Conservation (phyloP, 495 filamentous ascomycete species). For the Evernia prunastri region DNA sequence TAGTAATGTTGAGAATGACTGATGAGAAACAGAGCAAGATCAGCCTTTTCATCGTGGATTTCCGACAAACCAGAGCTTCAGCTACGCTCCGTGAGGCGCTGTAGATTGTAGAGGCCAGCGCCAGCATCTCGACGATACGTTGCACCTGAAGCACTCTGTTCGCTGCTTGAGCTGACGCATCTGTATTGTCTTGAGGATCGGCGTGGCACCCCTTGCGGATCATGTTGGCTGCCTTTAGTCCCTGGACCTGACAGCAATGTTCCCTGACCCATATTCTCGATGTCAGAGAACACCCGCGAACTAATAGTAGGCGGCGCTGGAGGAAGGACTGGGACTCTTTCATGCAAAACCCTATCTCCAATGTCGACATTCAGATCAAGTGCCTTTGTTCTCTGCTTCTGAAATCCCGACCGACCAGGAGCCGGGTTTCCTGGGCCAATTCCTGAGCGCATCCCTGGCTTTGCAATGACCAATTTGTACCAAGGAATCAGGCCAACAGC, state of each 20-base stretch:
- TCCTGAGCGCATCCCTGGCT: neutral
- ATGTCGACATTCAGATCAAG: neutral
- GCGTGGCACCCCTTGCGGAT: constrained; percentile 4
- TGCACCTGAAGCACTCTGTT: neutral
- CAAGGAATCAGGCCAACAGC: neutral
- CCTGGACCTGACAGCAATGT: neutral
- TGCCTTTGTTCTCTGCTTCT: neutral
- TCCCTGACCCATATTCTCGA: constrained; percentile 9
- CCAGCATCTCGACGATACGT: neutral
- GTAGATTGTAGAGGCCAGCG: constrained; percentile 28
- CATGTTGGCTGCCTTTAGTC: constrained; percentile 6
- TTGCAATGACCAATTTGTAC: neutral
- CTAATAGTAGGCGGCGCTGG: neutral
- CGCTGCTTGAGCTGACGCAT: constrained; percentile 7
- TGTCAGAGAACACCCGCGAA: constrained; percentile 1
- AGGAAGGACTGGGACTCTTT: constrained; percentile 1
- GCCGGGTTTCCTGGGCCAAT: neutral
- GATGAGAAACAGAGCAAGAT: neutral
- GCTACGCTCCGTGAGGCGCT: neutral
- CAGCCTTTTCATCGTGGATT: neutral
- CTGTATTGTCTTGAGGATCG: constrained; percentile 7
- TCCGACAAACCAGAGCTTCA: neutral
- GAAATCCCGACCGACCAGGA: neutral
- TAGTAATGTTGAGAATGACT: neutral
- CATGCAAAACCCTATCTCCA: neutral